These are phyloP conservation scores for Botrytis galanthina DNA, from an alignment of 2,329 filamentous ascomycete species.

Conservation along the genomic window DNA sequence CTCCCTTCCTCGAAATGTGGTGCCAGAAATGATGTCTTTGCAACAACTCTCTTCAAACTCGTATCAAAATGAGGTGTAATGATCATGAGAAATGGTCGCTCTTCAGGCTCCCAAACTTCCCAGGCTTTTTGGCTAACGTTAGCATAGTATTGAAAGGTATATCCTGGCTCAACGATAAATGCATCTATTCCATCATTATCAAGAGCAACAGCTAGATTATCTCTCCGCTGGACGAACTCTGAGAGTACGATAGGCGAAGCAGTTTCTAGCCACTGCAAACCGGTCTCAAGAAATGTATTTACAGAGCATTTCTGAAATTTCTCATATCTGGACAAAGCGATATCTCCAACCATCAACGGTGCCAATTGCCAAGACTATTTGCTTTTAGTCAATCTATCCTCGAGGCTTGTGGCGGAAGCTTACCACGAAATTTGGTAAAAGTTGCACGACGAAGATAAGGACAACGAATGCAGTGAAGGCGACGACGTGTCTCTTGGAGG, in stretches of 20 bases:
- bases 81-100: constrained; percentile 62
- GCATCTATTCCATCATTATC: constrained; percentile 51
- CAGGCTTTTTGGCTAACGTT: constrained; percentile 61
- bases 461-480: background rate
- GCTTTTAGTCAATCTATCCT: background rate
- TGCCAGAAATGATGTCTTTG: constrained; percentile 57
- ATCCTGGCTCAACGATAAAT: constrained; percentile 62
- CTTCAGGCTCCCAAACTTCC: constrained; percentile 65
- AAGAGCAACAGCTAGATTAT: constrained; percentile 57
- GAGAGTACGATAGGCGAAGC: background rate
- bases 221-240: constrained; percentile 46
- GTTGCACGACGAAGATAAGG: background rate
- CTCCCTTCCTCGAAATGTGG: constrained; percentile 61
- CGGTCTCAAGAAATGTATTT: constrained; percentile 1
- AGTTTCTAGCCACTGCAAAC: background rate
- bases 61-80: constrained; percentile 47
- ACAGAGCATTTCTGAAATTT: background rate
- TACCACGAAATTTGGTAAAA: background rate
- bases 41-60: constrained; percentile 44
- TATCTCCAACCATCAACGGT: background rate
- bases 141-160: constrained; percentile 62
- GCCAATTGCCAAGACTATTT: background rate
- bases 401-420: background rate
- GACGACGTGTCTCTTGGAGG: background rate
- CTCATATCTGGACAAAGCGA: background rate